phyloP scores from a whole-genome alignment of 78 protist genomes.

The Monosiga brevicollis region DNA sequence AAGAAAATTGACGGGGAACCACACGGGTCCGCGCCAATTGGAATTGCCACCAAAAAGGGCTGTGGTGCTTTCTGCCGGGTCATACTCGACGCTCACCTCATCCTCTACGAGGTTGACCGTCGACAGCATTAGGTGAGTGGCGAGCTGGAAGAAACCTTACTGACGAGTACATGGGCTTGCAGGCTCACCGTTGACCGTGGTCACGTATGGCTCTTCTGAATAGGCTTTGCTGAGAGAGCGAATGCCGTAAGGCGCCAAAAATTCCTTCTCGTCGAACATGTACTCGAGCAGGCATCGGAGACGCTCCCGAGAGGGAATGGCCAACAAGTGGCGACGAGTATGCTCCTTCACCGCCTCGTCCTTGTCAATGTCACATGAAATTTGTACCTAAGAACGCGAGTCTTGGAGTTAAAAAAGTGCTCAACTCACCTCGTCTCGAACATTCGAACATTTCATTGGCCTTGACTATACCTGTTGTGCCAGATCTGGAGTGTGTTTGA shows the following conservation, averaged over 20 bases:
- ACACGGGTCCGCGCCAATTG: slow-evolving; percentile 73
- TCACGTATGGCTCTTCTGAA: slow-evolving; percentile 16
- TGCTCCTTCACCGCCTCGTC: too few species aligned
- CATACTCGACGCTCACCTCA: background rate
- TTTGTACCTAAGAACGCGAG: too few species aligned
- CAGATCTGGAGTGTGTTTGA: slow-evolving; percentile 7
- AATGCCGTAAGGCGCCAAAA: slow-evolving; percentile 45
- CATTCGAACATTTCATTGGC: background rate
- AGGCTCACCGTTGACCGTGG: too few species aligned
- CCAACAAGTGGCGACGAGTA: background rate
- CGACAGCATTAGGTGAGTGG: too few species aligned
- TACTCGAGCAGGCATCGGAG: background rate
- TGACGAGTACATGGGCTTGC: too few species aligned
- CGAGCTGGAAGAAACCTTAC: too few species aligned
- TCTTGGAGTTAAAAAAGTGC: background rate
- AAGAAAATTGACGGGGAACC: slow-evolving; percentile 54
- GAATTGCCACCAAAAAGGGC: slow-evolving; percentile 62
- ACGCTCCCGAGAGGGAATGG: background rate
- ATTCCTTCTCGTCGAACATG: slow-evolving; percentile 34
- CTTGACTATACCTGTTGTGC: background rate
- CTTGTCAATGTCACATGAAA: too few species aligned
- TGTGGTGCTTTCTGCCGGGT: slow-evolving; percentile 41
- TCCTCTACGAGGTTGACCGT: too few species aligned
- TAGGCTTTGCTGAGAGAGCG: slow-evolving; percentile 6
- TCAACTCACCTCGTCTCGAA: background rate